phyloP scores from a whole-genome alignment of 345 rosid genomes.

The Syzygium aromaticum region DNA sequence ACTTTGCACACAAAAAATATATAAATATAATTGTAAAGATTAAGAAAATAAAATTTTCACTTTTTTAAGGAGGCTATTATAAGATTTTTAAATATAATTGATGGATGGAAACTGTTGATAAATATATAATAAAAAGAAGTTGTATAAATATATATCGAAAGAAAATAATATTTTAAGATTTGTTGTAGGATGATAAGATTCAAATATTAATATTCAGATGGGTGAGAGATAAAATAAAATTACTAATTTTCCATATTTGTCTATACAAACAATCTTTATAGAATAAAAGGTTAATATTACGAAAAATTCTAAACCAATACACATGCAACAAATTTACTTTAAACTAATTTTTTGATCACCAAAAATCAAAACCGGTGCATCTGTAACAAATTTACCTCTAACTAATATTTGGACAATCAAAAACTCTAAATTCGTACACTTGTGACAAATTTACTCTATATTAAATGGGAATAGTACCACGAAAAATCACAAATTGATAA shows the following conservation, averaged over 20 bases:
- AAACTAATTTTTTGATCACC: no score
- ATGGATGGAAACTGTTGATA: rapidly evolving
- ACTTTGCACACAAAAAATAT: neutral
- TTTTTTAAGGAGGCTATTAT: neutral
- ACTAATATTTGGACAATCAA: no score
- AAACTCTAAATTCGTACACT: no score
- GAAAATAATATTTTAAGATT: neutral
- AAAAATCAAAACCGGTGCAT: no score
- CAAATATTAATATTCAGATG: neutral
- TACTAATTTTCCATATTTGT: neutral
- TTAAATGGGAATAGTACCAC: no score
- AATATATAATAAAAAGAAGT: neutral
- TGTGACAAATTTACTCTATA: no score
- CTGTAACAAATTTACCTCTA: no score
- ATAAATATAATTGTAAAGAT: neutral
- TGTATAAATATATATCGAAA: neutral
- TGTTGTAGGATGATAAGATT: neutral
- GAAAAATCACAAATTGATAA: no score
- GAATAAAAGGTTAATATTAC: neutral
- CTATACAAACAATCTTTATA: neutral
- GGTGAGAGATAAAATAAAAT: neutral
- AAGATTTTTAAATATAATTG: neutral
- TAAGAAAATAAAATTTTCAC: neutral
- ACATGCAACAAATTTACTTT: no score
- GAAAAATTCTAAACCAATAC: no score